phyloP scores from a whole-genome alignment of 805 yeast species.

The Ogataea salicorniae region DNA sequence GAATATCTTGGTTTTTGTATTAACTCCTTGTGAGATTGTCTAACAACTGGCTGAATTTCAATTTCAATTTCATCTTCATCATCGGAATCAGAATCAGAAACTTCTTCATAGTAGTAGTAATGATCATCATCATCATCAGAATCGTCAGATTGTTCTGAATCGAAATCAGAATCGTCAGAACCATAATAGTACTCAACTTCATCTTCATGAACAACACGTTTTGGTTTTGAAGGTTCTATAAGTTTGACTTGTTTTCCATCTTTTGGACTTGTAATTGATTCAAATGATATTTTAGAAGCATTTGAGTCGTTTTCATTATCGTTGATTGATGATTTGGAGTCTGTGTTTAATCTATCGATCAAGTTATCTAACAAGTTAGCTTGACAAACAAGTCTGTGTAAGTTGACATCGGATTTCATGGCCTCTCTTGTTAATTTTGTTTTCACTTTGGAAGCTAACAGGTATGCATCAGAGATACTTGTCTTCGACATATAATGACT shows the following conservation, averaged over 20 bases:
- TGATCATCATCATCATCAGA: conserved; percentile 21
- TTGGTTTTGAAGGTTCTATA: conserved; percentile 12
- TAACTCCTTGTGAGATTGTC: not conserved
- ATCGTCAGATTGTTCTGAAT: conserved; percentile 22
- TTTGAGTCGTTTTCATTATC: conserved; percentile 7
- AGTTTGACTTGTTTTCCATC: conserved; percentile 14
- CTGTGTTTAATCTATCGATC: conserved; percentile 44
- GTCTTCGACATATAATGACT: not conserved
- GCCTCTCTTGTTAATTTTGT: conserved; percentile 61
- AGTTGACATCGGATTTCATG: conserved; percentile 47
- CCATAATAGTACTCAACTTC: conserved; percentile 10
- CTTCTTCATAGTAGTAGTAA: conserved; percentile 17
- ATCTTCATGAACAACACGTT: conserved; percentile 2
- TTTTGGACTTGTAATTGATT: conserved; percentile 9
- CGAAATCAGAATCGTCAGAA: conserved; percentile 30
- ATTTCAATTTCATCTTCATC: conserved; percentile 6
- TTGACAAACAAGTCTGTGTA: conserved; percentile 58
- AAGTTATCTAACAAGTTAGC: conserved; percentile 65
- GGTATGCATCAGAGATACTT: conserved; percentile 43
- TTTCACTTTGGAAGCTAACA: conserved; percentile 61
- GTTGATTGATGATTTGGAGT: conserved; percentile 24
- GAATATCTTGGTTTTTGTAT: not conserved
- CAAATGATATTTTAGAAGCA: conserved; percentile 19
- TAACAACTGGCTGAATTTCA: not conserved
- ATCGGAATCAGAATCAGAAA: conserved; percentile 12